Base-by-base conservation (phyloP, 73 alveolate species). In the Diophrys appendiculata region DNA sequence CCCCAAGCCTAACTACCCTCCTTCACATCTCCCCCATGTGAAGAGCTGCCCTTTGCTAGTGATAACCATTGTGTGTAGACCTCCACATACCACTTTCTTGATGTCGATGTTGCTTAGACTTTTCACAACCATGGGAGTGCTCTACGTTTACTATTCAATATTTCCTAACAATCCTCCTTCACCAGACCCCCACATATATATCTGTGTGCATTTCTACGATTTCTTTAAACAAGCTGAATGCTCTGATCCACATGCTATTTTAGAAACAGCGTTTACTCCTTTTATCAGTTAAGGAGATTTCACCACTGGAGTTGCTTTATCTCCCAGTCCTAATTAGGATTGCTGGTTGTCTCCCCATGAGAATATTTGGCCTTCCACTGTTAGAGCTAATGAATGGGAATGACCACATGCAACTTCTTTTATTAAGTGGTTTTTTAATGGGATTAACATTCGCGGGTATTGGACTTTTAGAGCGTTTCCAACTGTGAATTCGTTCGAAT, bases 11-110 rank as follows among this genome's bases (percentile, higher is more conserved):
- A 94, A 88, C 82, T 94, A 93, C 2, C 97, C 97, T 28, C 98
- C 98, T 65, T 93, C 97, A 14, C 91, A 80, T 33, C 92, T 65
- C 2, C 98, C 98, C 98, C 98, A 94, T 0, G 98, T 80, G 79
- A 79, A 94, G 32, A 89, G 92, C 60, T 85, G 89, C 5, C 95
- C 97, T 52, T 91, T 93, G 33, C 81, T 81, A 0, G 93, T 78
- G 32, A 94, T 67, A 0, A 95, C 98, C 53, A 94, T 77, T 29
- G 96, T 88, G 87, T 94, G 98, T 31, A 91, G 93, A 43, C 95
- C 95, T 31, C 98, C 97, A 71, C 97, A 91, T 0, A 90, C 81
- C 0, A 91, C 91, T 81, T 77, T 79, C 11, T 60, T 60, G 25
- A 94, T 43, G 18, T 43, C 60, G 18, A 43, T 43, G 5, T 5